Percentiles rank a stretch among this genome's conserved stretches.
Evolutionary conservation across 352 stramenopile genomes (phyloP).

Genomic region (Aphanomyces stellatus): DNA sequence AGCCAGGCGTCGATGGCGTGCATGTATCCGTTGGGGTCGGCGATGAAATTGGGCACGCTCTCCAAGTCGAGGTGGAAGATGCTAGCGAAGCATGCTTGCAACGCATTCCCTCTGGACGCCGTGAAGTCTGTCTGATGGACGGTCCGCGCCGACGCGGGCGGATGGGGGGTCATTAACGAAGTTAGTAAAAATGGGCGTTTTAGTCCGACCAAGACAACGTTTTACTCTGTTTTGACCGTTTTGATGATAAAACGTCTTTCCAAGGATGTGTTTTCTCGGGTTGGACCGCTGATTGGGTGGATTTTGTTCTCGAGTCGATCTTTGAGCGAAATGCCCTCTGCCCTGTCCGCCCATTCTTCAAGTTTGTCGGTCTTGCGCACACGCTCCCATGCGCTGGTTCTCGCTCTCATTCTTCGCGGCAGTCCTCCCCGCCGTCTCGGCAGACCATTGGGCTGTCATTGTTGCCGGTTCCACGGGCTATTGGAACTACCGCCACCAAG

Average conservation of each 20-base stretch:
- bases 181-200: neutral
- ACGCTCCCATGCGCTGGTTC: constrained; percentile 5
- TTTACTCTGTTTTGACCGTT: too few species aligned
- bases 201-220: too few species aligned
- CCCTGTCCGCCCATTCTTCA: too few species aligned
- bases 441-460: constrained; percentile 87
- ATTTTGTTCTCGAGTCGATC: too few species aligned
- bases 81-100: constrained; percentile 30
- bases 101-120: constrained; percentile 30
- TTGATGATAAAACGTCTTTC: too few species aligned
- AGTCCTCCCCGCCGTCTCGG: constrained; percentile 10
- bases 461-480: constrained; percentile 83
- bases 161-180: neutral
- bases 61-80: constrained; percentile 22
- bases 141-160: neutral
- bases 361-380: too few species aligned
- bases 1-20: constrained; percentile 24
- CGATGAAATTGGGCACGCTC: constrained; percentile 35
- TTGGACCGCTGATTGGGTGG: too few species aligned
- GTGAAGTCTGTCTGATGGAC: constrained; percentile 28
- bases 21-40: constrained; percentile 25
- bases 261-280: too few species aligned
- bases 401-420: constrained; percentile 18
- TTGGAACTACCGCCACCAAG: constrained; percentile 88
- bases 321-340: too few species aligned